Evolutionary conservation across 2,329 filamentous ascomycete species (phyloP), one percentile per base, ranked within the genome.

Genomic region (Ophiobolus disseminans): DNA sequence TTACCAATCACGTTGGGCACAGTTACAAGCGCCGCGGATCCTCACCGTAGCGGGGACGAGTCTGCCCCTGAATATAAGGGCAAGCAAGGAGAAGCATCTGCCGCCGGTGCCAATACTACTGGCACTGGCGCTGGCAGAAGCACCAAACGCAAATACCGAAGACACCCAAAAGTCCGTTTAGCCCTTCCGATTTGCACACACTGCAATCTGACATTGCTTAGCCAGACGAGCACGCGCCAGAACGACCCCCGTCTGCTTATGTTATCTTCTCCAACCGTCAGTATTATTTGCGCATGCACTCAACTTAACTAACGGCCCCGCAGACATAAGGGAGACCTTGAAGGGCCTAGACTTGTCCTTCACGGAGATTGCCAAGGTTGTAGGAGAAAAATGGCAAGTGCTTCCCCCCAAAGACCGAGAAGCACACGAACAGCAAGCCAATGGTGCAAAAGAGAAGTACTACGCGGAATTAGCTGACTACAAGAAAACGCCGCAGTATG

Each of bases 231-330:
- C 85, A 90, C 74, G 89, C 89, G 0, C 90, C 90, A 1, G 89
- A 92, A 65, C 80, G 89, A 19, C 88, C 90, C 1, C 88, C 89
- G 0, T 93, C 89, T 4, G 90, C 89, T 40, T 93, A 93, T 73
- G 90, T 93, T 10, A 82, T 93, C 13, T 94, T 94, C 65, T 92
- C 90, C 0, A 93, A 93, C 62, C 89, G 87, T 90, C 73, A 76
- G 86, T 79, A 23, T 34, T 5, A 16, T 16, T 10, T 10, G 40
- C 26, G 5, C 22, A 22, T 8, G 10, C 10, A 8, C 1, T 21
- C 25, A 38, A 25, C 7, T 8, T 35, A n/a, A 30, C 64, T 73
- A 49, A 73, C 26, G 3, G 11, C 6, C 2, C 10, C 31, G 0
- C 57, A 89, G 86, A 88, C 73, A 88, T 91, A 73, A 84, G 90